Evolutionary conservation across 176 grass and related monocot species (phyloP).

Genomic region (Zoysia japonica): DNA sequence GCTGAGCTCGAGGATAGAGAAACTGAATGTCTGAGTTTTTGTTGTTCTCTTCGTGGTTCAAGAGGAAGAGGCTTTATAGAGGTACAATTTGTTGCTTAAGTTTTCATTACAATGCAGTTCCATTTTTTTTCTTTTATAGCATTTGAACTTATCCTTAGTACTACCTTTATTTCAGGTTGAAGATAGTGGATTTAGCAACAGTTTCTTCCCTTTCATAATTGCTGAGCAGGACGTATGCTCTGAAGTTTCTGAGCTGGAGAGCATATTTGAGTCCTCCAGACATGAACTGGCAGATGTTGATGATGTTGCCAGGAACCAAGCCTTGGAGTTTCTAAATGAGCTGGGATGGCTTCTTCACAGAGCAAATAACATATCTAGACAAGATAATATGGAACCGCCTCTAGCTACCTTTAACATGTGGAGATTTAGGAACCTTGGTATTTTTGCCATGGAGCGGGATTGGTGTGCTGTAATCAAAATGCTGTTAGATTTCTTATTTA

Average conservation of each 20-base stretch:
- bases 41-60: slow-evolving; percentile 64
- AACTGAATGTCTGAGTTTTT: slow-evolving; percentile 65
- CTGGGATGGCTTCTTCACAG: slow-evolving; percentile 91
- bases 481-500: slow-evolving; percentile 85
- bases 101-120: slow-evolving; percentile 22
- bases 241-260: slow-evolving; percentile 84
- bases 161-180: slow-evolving; percentile 60
- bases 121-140: slow-evolving; percentile 4
- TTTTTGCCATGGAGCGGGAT: slow-evolving; percentile 73
- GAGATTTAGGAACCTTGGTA: slow-evolving; percentile 70
- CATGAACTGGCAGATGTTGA: slow-evolving; percentile 34
- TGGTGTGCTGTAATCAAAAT: slow-evolving; percentile 88
- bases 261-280: slow-evolving; percentile 53
- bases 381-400: slow-evolving; percentile 31
- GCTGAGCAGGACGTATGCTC: slow-evolving; percentile 90
- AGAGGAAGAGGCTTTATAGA: slow-evolving; percentile 98
- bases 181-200: slow-evolving; percentile 83
- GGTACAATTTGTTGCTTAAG: slow-evolving; percentile 40
- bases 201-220: slow-evolving; percentile 96
- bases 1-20: slow-evolving; percentile 39
- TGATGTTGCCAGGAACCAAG: slow-evolving; percentile 63
- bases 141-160: slow-evolving; percentile 18
- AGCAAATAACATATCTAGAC: slow-evolving; percentile 49
- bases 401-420: slow-evolving; percentile 46
- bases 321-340: slow-evolving; percentile 88